phyloP scores from a whole-genome alignment of 495 filamentous ascomycete species.

The Aspergillus ellipticus region DNA sequence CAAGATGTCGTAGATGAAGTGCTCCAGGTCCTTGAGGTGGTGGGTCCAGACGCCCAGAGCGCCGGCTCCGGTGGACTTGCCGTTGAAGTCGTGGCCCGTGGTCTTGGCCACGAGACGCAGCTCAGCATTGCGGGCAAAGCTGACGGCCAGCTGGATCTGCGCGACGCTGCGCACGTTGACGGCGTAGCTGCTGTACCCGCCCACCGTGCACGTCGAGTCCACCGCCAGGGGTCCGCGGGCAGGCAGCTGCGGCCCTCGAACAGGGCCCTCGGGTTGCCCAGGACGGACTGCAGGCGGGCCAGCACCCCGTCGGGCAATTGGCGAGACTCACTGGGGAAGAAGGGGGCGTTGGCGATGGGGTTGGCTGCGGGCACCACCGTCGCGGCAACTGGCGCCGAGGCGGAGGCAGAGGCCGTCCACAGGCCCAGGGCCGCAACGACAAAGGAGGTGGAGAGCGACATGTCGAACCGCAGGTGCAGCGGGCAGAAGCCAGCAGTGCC shows the following conservation, averaged over 20 bases:
- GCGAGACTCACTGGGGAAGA: constrained; percentile 38
- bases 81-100: constrained; percentile 65
- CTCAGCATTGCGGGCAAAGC: constrained; percentile 58
- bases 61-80: constrained; percentile 55
- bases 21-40: constrained; percentile 44
- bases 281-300: background rate
- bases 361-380: constrained; percentile 10
- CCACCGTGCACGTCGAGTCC: constrained; percentile 46
- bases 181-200: constrained; percentile 56
- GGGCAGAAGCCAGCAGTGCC: too few species aligned
- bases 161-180: constrained; percentile 54
- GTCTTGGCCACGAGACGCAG: constrained; percentile 64
- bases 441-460: background rate
- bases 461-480: too few species aligned
- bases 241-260: constrained; percentile 38
- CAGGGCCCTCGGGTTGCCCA: constrained; percentile 13
- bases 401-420: background rate
- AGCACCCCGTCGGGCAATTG: constrained; percentile 42
- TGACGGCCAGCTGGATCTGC: constrained; percentile 56
- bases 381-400: constrained; percentile 3
- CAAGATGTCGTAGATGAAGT: constrained; percentile 39
- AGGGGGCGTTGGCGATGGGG: constrained; percentile 20
- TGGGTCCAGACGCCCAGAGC: constrained; percentile 60
- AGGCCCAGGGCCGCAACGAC: background rate
- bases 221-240: constrained; percentile 18